Conservation (phyloP, 345 rosid genomes). For the Firmiana major region DNA sequence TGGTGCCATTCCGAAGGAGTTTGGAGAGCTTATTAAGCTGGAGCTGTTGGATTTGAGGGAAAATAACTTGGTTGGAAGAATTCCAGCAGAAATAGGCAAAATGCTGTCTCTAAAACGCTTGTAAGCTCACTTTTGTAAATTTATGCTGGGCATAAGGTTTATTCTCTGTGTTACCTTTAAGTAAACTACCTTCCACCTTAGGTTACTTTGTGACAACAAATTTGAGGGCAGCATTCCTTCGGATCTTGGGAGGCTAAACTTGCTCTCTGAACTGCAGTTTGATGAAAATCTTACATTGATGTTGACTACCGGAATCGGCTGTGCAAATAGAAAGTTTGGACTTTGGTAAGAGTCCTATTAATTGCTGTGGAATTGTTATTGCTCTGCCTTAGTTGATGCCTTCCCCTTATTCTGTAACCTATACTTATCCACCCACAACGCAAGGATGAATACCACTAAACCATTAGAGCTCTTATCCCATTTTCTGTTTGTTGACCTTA, state of each 20-base stretch:
- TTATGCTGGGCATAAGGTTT: not conserved
- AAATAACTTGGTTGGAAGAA: slow-evolving; percentile 58
- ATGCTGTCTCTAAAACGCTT: slow-evolving; percentile 50
- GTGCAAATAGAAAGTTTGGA: slow-evolving; percentile 56
- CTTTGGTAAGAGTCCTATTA: slow-evolving; percentile 47
- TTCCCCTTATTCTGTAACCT: not conserved
- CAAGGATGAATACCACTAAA: not conserved
- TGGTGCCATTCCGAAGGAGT: slow-evolving; percentile 67
- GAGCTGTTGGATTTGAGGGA: slow-evolving; percentile 68
- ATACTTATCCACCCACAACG: not conserved
- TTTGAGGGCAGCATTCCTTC: slow-evolving; percentile 48
- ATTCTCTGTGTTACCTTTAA: not conserved
- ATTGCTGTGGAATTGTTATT: not conserved
- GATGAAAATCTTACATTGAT: slow-evolving; percentile 37
- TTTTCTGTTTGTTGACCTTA: not conserved
- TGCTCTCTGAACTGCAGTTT: slow-evolving; percentile 53
- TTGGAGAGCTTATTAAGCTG: slow-evolving; percentile 48
- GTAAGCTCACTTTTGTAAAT: slow-evolving; percentile 41
- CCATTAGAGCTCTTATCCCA: not conserved
- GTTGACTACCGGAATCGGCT: slow-evolving; percentile 25
- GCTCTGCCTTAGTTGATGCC: not conserved
- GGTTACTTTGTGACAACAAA: slow-evolving; percentile 74
- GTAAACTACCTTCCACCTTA: slow-evolving; percentile 22
- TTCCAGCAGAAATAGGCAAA: slow-evolving; percentile 57
- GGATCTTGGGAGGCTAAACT: slow-evolving; percentile 48